A percentile compares a stretch with the other conserved stretches of the same genome.
These are phyloP conservation scores for Fusarium palustre DNA, from an alignment of 2,329 filamentous ascomycete species.

Conservation along the genomic window DNA sequence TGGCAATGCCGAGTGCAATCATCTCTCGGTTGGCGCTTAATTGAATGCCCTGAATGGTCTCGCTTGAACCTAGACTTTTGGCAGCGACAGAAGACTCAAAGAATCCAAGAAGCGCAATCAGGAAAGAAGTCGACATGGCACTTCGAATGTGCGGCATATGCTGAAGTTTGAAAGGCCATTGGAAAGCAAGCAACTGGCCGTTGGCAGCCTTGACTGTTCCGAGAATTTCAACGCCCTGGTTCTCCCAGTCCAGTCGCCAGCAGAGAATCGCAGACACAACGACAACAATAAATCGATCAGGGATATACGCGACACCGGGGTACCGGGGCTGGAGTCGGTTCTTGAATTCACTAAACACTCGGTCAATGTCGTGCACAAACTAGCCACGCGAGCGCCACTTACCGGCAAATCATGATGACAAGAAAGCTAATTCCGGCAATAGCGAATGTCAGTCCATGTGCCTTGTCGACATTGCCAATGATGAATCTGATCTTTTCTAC, in stretches of 20 bases:
- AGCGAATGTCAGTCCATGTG: conserved; percentile 79
- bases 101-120: conserved; percentile 96
- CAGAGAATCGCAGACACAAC: conserved; percentile 84
- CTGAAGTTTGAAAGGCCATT: conserved; percentile 83
- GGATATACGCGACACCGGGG: conserved; percentile 85
- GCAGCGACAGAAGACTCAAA: conserved; percentile 98
- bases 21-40: conserved; percentile 93
- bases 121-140: conserved; percentile 89
- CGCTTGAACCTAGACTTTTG: conserved; percentile 81
- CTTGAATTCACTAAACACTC: conserved; percentile 76
- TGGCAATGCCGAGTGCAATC: conserved; percentile 89
- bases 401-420: conserved; percentile 92
- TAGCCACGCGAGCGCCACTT: conserved; percentile 47
- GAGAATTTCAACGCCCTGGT: conserved; percentile 83
- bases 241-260: conserved; percentile 81
- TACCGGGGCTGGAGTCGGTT: conserved; percentile 81
- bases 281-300: conserved; percentile 91
- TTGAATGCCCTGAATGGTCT: conserved; percentile 80
- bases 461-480: conserved; percentile 70
- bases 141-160: conserved; percentile 86
- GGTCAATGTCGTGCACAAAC: conserved; percentile 9
- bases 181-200: conserved; percentile 80
- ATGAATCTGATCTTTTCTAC: conserved; percentile 89
- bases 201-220: conserved; percentile 81
- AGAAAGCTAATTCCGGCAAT: conserved; percentile 84